phyloP scores from a whole-genome alignment of 192 early-diverging fungal species.

The Gorgonomyces haynaldii region DNA sequence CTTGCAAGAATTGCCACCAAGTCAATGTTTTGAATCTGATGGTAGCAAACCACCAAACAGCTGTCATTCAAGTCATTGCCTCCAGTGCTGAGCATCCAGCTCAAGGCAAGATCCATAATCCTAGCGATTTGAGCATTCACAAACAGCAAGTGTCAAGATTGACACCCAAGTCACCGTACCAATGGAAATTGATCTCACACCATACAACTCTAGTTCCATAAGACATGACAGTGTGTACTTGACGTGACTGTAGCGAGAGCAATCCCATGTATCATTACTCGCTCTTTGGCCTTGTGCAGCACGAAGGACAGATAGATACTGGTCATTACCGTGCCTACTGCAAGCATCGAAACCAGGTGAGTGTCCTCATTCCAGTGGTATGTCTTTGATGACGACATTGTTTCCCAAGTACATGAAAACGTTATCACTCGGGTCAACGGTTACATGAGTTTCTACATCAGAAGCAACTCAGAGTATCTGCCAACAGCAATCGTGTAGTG shows the following conservation, averaged over 20 bases:
- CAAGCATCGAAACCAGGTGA: slow-evolving; percentile 50
- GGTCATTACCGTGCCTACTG: slow-evolving; percentile 91
- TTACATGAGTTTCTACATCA: slow-evolving; percentile 7
- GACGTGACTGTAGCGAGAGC: slow-evolving; percentile 14
- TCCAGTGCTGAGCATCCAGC: slow-evolving; percentile 79
- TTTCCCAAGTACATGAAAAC: slow-evolving; percentile 52
- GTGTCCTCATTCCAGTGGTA: too few relatives aligned
- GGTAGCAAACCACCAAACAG: slow-evolving; percentile 71
- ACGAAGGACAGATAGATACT: slow-evolving; percentile 81
- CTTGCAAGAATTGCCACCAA: slow-evolving; percentile 53
- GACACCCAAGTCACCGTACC: slow-evolving; percentile 82
- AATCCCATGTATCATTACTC: slow-evolving; percentile 65
- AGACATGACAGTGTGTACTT: slow-evolving; percentile 10
- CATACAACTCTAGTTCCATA: slow-evolving; percentile 50
- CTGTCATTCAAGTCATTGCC: slow-evolving; percentile 75
- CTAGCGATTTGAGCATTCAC: slow-evolving; percentile 74
- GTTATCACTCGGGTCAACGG: slow-evolving; percentile 65
- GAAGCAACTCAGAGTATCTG: neutral
- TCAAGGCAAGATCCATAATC: slow-evolving; percentile 49
- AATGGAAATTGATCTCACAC: slow-evolving; percentile 78
- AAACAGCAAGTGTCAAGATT: slow-evolving; percentile 54
- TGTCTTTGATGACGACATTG: slow-evolving; percentile 74
- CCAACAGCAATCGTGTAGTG: neutral
- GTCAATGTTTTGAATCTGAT: slow-evolving; percentile 15
- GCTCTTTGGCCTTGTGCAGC: slow-evolving; percentile 86